Evolutionary conservation across 805 yeast genomes (phyloP), one percentile per base, ranked within the genome.

Genomic region (Isabelozyma rhagii): DNA sequence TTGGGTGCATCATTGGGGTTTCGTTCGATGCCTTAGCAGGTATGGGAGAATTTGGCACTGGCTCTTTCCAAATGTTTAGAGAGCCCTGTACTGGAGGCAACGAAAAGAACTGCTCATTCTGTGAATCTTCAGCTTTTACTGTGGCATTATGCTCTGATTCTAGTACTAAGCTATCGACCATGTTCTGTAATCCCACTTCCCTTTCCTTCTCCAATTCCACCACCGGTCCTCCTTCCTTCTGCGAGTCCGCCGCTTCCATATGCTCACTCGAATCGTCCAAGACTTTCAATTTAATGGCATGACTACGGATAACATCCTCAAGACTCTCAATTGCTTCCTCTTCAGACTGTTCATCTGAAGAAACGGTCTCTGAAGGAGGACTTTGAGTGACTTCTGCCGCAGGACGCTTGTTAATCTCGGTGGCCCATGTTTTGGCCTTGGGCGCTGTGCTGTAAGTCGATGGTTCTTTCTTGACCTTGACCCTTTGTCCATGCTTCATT

Each of bases 241-340:
- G 17, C 17, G 17, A 15, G 17, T 2, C 17, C 25, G 43, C 9
- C 5, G 4, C 28, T 11, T 14, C 4, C 43, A 18, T 5, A 17
- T 21, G 43, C 10, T 17, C 10, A 18, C 3, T 18, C 11, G 15
- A 27, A 40, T 13, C 17, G 17, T 15, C 17, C 17, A 15, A 21
- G 25, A 14, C 21, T n/a, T 61, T 58, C 31, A 69, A 51, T 39
- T 63, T 57, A 15, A 63, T 62, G 2, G 74, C 63, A 48, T 73
- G 77, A 38, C 57, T 65, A 8, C 63, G 51, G 29, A 73, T 73
- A 45, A 64, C 60, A 38, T 63, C 63, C 54, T 71, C 72, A 42
- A 73, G 72, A 36, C 71, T 77, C 38, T 65, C 69, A n/a, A 71
- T 56, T 13, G 10, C 28, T 34, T 29, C 40, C n/a, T 43, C n/a